Base-by-base conservation (phyloP, 768 basidiomycete species). In the Amanita molliuscula region DNA sequence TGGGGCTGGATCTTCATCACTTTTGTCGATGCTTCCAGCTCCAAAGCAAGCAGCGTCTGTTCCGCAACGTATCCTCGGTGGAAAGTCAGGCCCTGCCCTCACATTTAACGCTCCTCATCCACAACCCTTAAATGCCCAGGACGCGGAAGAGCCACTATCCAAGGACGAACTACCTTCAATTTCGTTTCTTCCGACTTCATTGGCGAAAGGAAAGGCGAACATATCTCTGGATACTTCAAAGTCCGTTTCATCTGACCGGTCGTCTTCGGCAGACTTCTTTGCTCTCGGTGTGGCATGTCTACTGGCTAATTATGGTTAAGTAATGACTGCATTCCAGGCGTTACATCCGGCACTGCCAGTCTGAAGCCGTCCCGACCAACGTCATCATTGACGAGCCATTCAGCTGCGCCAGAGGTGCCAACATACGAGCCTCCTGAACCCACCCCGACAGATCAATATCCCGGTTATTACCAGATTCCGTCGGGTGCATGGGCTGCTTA, bases 381-480 rank as follows among this genome's bases (percentile, higher is more conserved):
- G 3, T 53, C 66, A 33, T 54, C 65, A 35, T 54, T 61, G 11
- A 59, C 66, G 18, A 58, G 70, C 5, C 43, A 78, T 11, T 84
- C 83, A 18, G 78, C 88, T 20, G 88, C 89, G 0, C 88, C 88
- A 4, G 63, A 62, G 11, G 62, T 91, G 9, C 75, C 82, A 4
- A 78, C 77, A 38, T 89, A 82, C 55, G 70, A 76, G 36, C 78
- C 82, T 0, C 89, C 88, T 1, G 79, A 82, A 47, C 89, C 90
- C 1, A 83, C 81, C 5, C 76, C 78, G 3, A 70, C 71, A 6
- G 90, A 92, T 59, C 77, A 78, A 13, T 89, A 90, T 62, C 90
- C 90, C 0, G 90, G 90, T 5, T 93, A 92, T 67, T 91, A 92
- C 57, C 81, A 83, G 48, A 73, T 85, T 16, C 88, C 90, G 0